Conservation (phyloP, 2,329 filamentous ascomycete species). For the Trichoderma sp. region DNA sequence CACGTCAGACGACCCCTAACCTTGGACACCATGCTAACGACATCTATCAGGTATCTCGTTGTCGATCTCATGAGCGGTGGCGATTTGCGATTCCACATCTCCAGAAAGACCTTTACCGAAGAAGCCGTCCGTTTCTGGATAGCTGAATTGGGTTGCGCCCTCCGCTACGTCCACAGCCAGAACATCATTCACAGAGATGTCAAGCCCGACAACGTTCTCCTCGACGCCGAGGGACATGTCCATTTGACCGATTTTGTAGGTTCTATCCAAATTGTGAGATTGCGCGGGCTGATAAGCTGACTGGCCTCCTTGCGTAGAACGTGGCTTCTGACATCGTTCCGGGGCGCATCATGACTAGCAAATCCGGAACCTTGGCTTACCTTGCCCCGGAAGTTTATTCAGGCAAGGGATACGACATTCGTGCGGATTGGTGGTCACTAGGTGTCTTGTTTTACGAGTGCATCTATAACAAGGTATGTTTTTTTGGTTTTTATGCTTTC, state of each 20-base stretch:
- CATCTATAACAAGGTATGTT: slow-evolving; percentile 91
- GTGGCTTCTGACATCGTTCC: slow-evolving; percentile 91
- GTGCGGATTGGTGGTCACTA: slow-evolving; percentile 98
- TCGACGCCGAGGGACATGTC: slow-evolving; percentile 88
- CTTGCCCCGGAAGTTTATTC: slow-evolving; percentile 93
- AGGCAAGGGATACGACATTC: slow-evolving; percentile 82
- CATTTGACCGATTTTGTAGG: slow-evolving; percentile 96
- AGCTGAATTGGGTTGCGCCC: slow-evolving; percentile 84
- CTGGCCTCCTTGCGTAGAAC: slow-evolving; percentile 58
- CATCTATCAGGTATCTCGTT: slow-evolving; percentile 75
- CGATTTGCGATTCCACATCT: slow-evolving; percentile 95
- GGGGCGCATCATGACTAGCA: slow-evolving; percentile 82
- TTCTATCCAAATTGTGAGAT: slow-evolving; percentile 20
- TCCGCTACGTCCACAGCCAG: slow-evolving; percentile 82
- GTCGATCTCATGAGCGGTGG: slow-evolving; percentile 98
- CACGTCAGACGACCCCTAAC: not conserved
- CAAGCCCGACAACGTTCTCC: slow-evolving; percentile 86
- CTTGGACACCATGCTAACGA: not conserved
- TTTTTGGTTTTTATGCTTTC: not conserved
- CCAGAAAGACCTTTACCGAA: slow-evolving; percentile 95
- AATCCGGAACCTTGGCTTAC: slow-evolving; percentile 94
- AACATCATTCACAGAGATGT: slow-evolving; percentile 89
- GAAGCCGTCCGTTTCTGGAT: slow-evolving; percentile 98
- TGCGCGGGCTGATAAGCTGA: slow-evolving; percentile 24
- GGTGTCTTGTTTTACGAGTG: slow-evolving; percentile 99